Evolutionary conservation across 2,329 filamentous ascomycete genomes (phyloP).

Genomic region (Lachnellula hyalina): DNA sequence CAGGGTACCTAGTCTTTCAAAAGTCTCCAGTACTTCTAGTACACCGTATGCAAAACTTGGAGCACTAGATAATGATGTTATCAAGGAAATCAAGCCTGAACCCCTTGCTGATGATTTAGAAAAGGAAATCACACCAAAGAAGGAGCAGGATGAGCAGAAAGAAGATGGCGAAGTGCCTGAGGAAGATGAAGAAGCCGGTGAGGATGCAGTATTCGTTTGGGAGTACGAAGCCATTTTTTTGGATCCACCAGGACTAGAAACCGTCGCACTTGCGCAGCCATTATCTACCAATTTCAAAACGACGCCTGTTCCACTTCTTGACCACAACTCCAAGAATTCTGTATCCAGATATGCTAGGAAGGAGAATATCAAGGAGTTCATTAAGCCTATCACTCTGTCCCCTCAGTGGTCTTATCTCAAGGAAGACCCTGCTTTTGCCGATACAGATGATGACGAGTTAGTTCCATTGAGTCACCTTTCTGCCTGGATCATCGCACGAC

Average conservation of each 20-base stretch:
- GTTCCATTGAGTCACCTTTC: slow-evolving; percentile 25
- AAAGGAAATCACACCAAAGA: background rate
- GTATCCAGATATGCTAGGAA: slow-evolving; percentile 41
- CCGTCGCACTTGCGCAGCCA: slow-evolving; percentile 45
- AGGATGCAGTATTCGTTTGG: slow-evolving; percentile 35
- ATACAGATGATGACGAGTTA: slow-evolving; percentile 16
- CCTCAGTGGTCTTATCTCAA: slow-evolving; percentile 37
- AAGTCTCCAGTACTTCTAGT: slow-evolving; percentile 15
- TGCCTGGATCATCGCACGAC: slow-evolving; percentile 21
- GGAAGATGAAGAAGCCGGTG: slow-evolving; percentile 21
- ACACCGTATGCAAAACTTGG: slow-evolving; percentile 11
- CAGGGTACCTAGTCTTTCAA: background rate
- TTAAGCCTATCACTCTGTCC: slow-evolving; percentile 37
- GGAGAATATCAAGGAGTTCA: slow-evolving; percentile 40
- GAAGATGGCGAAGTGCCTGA: slow-evolving; percentile 12
- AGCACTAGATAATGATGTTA: slow-evolving; percentile 1
- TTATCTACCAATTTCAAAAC: slow-evolving; percentile 39
- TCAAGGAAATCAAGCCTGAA: slow-evolving; percentile 1
- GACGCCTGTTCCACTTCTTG: slow-evolving; percentile 41
- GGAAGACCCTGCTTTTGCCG: slow-evolving; percentile 41
- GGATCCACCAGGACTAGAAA: slow-evolving; percentile 33
- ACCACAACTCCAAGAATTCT: slow-evolving; percentile 39
- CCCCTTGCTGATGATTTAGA: background rate
- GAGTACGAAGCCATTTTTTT: slow-evolving; percentile 38
- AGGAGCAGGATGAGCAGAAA: background rate